These are phyloP conservation scores for Vitis hybrid DNA, from an alignment of 177 flowering plant genomes.

Conservation along the genomic window DNA sequence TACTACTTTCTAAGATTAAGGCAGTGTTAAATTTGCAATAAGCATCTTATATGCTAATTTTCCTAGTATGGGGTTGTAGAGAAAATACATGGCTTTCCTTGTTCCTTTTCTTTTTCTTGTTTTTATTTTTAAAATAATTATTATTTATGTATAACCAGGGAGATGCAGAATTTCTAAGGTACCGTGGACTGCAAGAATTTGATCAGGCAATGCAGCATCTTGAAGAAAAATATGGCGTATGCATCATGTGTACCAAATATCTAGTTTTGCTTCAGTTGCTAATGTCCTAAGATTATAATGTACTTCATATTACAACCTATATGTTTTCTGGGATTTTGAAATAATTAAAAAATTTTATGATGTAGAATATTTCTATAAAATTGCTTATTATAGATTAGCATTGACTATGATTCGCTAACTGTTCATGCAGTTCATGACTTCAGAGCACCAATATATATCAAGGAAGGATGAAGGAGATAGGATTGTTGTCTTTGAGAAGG, in stretches of 20 bases:
- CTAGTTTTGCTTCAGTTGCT: not conserved
- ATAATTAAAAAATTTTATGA: too few species aligned
- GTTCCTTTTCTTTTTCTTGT: not conserved
- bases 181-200: slow-evolving; percentile 94
- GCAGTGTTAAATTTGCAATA: too few species aligned
- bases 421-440: slow-evolving; percentile 84
- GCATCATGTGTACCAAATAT: slow-evolving; percentile 21
- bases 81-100: too few species aligned
- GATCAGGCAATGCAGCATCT: slow-evolving; percentile 97
- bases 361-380: not conserved
- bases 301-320: not conserved
- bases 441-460: slow-evolving; percentile 83
- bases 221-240: slow-evolving; percentile 78
- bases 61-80: too few species aligned
- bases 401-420: not conserved
- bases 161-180: slow-evolving; percentile 86
- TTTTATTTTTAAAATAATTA: not conserved
- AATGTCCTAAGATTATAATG: not conserved
- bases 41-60: too few species aligned
- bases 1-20: too few species aligned
- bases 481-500: slow-evolving; percentile 82
- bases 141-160: slow-evolving; percentile 48
- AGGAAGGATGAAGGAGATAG: slow-evolving; percentile 88
- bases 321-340: too few species aligned
- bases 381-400: too few species aligned